Conservation (phyloP, 2,329 filamentous ascomycete genomes). For the Parastagonospora avenae region DNA sequence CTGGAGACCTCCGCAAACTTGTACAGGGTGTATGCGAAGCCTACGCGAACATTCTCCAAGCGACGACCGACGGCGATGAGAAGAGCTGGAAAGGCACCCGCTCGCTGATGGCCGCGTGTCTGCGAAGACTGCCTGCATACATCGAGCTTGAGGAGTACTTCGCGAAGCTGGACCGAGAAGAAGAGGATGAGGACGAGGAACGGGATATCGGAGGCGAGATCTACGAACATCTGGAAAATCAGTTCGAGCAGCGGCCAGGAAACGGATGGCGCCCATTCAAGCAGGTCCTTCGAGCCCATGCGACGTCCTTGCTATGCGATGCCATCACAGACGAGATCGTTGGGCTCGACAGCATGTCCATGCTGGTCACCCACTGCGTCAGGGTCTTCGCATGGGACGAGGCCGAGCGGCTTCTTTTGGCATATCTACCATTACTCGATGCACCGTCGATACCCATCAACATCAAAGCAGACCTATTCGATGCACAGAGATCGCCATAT, state of each 20-base stretch:
- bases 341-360: constrained; percentile 22
- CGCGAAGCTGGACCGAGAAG: constrained; percentile 37
- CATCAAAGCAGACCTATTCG: constrained; percentile 35
- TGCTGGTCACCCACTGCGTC: constrained; percentile 38
- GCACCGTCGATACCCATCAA: constrained; percentile 30
- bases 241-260: constrained; percentile 38
- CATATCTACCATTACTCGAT: constrained; percentile 31
- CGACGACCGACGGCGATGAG: constrained; percentile 26
- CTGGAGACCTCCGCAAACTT: constrained; percentile 34
- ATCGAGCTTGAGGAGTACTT: constrained; percentile 49
- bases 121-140: constrained; percentile 48
- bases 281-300: constrained; percentile 50
- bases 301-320: constrained; percentile 42
- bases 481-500: constrained; percentile 29
- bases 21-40: constrained; percentile 38
- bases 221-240: constrained; percentile 47
- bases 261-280: constrained; percentile 48
- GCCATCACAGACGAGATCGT: constrained; percentile 45
- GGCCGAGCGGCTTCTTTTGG: constrained; percentile 39
- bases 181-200: constrained; percentile 36
- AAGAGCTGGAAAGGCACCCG: constrained; percentile 40
- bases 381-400: constrained; percentile 41
- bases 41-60: constrained; percentile 43
- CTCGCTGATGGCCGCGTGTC: constrained; percentile 46
- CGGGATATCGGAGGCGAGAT: constrained; percentile 46